Base-by-base conservation (phyloP, 768 basidiomycete species). In the Boletales sp. region DNA sequence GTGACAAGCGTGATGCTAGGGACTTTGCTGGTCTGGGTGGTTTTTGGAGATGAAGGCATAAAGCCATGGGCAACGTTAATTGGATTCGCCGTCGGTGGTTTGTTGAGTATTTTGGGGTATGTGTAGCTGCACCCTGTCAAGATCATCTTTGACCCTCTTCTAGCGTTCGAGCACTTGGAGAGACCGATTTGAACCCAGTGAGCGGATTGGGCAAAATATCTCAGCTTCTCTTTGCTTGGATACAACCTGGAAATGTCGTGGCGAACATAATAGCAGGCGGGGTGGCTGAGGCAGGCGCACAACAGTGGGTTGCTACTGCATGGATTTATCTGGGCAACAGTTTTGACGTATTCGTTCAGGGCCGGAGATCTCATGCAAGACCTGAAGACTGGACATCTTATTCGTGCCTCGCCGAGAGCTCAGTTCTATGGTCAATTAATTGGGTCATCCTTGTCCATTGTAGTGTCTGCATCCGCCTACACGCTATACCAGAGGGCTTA, bases 291-390 rank as follows among this genome's bases (percentile, higher is more conserved):
- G 92, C 92, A 34, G 92, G 92, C n/a, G 92, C 92, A 25, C 86
- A 86, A 68, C 92, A 94, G 87, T 91, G 62, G 54, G 83, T 48
- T 44, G 36, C 15, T 39, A 46, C 9, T 48, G 15, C 33, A 7
- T 40, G 15, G 25, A 17, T 32, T 41, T 48, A 34, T 21, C 43
- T 32, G 10, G 12, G 15, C 21, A 17, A 28, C 11, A 25, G 8
- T 21, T 50, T 12, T 52, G 44, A 58, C 48, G 19, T 34, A 2
- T 4, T 43, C 39, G 21, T 40, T 7, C 56, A 94, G 90, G 67
- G 93, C 94, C 8, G 95, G 94, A 14, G 95, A 98, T 64, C 81
- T 97, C 9, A 97, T 98, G 95, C 95, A 98, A 72, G 95, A 98
- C 69, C 74, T 98, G 51, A 98, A 98, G 72, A 96, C 95, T 3